Percentiles rank a stretch among this genome's conserved stretches.
phyloP scores from a whole-genome alignment of 805 yeast genomes.

The Citeromyces matritensis region DNA sequence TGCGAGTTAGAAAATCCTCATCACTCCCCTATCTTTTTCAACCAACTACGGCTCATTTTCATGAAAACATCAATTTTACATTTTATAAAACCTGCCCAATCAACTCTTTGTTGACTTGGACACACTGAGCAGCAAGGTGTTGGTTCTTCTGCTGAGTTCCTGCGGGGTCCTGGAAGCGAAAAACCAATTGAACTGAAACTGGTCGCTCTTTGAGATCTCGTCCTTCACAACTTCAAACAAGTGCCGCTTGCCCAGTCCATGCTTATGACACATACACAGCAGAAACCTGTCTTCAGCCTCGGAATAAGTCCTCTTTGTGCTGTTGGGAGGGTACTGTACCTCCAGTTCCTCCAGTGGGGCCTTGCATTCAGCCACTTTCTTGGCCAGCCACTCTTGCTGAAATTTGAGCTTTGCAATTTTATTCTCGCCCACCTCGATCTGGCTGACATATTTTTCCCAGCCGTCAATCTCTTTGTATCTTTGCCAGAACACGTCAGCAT shows the following conservation, averaged over 20 bases:
- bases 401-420: constrained; percentile 36
- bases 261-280: constrained; percentile 61
- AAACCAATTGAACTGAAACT: constrained; percentile 81
- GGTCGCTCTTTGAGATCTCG: constrained; percentile 55
- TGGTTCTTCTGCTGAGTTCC: constrained; percentile 73
- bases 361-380: constrained; percentile 49
- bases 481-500: constrained; percentile 51
- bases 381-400: constrained; percentile 26
- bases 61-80: no score
- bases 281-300: constrained; percentile 88
- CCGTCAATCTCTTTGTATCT: constrained; percentile 49
- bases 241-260: constrained; percentile 70
- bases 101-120: no score
- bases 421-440: constrained; percentile 61
- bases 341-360: constrained; percentile 71
- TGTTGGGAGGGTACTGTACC: constrained; percentile 59
- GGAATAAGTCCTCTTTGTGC: constrained; percentile 53
- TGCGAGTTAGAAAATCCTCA: no score
- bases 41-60: no score
- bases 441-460: constrained; percentile 52
- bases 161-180: constrained; percentile 63
- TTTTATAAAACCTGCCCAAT: no score
- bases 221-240: constrained; percentile 68
- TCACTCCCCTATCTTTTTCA: no score
- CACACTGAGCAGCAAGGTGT: constrained; percentile 62